Conservation (phyloP, 73 alveolate genomes). For the Stentor coeruleus region DNA sequence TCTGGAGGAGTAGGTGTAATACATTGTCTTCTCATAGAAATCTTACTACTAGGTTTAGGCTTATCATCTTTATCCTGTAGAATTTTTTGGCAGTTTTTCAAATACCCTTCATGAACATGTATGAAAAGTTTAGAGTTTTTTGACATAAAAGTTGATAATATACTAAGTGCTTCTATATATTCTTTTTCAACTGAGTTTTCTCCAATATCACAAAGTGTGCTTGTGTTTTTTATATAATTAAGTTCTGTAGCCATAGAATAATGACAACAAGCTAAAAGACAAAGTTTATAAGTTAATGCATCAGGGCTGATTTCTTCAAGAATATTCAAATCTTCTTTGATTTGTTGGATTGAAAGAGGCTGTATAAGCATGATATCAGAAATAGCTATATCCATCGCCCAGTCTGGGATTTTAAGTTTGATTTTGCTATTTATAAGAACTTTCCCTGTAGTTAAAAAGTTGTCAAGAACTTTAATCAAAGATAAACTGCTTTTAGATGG, state of each 20-base stretch:
- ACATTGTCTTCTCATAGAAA: not conserved
- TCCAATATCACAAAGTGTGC: not conserved
- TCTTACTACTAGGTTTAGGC: too few species aligned
- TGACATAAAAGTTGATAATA: not conserved
- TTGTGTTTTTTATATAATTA: not conserved
- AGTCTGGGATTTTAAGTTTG: slow-evolving; percentile 11
- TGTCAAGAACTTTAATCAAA: not conserved
- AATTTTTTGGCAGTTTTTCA: not conserved
- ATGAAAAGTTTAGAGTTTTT: not conserved
- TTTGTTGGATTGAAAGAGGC: not conserved
- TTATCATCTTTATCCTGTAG: not conserved
- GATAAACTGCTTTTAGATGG: not conserved
- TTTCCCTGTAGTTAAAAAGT: not conserved
- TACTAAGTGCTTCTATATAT: not conserved
- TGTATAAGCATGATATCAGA: slow-evolving; percentile 14
- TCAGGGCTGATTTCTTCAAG: not conserved
- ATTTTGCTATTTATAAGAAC: not conserved
- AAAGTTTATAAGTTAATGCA: not conserved
- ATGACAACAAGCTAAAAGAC: not conserved
- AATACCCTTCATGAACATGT: not conserved
- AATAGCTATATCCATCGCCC: not conserved
- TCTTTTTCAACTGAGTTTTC: not conserved
- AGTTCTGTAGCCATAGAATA: slow-evolving; percentile 2
- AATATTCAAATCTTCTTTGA: not conserved
- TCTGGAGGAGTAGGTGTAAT: not conserved